Evolutionary conservation across 2,329 filamentous ascomycete genomes (phyloP), one percentile per base, ranked within the genome.

Genomic region (Curvularia sp.): DNA sequence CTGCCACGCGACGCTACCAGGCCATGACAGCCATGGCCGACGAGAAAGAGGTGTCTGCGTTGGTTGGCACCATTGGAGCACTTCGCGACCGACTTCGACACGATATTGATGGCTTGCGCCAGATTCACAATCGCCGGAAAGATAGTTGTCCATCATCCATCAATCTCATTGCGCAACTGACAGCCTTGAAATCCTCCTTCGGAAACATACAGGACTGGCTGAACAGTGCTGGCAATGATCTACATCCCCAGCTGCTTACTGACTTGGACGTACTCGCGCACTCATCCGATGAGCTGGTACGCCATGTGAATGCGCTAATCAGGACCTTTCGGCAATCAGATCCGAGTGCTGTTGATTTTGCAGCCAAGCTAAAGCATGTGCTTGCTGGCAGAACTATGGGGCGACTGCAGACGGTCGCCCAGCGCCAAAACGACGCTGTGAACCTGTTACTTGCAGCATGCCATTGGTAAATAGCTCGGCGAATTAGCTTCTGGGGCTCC

Each of bases 101-200:
- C 48, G 66, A 64, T 38, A 75, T 75, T 55, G 68, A 74, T 54
- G 65, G 63, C 36, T 60, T 76, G 57, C 69, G 74, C 32, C 69
- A 73, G 49, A 72, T 76, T 36, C 73, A 75, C 67, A 71, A 76
- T 55, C 72, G 67, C 42, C 74, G 68, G 67, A 71, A 64, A 46
- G 72, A 72, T 59, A 59, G 62, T 63, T 68, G 68, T 58, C 66
- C 63, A 47, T 67, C 66, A 7, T 71, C 68, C 18, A 76, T 76
- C 60, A 75, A 76, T 49, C 64, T 76, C 19, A 75, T 76, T 59
- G 74, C 74, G 45, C 73, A 76, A 52, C 52, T 75, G 30, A 73
- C 73, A 1, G 67, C 73, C 1, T 55, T 76, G 41, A 75, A 74
- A 52, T 72, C 73, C 13, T 73, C 69, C 45, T 67, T 75, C 45